These are phyloP conservation scores for Claviceps maximensis DNA, from an alignment of 2,329 filamentous ascomycete species.

Conservation along the genomic window DNA sequence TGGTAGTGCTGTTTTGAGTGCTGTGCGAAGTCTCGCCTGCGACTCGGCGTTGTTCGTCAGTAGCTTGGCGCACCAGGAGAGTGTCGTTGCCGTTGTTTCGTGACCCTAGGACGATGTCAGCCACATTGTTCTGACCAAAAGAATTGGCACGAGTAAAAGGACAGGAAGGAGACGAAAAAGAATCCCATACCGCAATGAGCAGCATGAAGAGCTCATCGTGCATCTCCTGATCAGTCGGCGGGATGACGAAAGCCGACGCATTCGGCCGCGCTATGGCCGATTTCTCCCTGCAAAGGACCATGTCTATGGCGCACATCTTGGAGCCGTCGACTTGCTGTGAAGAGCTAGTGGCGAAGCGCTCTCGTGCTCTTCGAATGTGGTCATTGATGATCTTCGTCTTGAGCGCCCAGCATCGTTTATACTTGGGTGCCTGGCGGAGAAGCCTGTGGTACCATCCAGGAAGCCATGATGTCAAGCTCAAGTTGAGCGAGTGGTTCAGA, in stretches of 20 bases:
- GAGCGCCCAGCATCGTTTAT: neutral
- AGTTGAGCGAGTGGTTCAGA: neutral
- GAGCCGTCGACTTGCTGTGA: neutral
- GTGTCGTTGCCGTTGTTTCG: conserved; percentile 11
- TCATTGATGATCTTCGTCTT: neutral
- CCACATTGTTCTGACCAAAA: neutral
- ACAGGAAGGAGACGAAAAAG: neutral
- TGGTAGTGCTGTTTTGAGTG: conserved; percentile 8
- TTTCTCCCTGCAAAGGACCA: conserved; percentile 3
- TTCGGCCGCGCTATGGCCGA: neutral
- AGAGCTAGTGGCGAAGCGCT: neutral
- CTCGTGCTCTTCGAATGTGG: neutral
- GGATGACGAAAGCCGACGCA: neutral
- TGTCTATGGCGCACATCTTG: conserved; percentile 5
- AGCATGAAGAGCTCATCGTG: conserved; percentile 13
- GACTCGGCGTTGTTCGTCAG: conserved; percentile 7
- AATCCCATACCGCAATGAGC: conserved; percentile 4
- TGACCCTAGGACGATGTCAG: conserved; percentile 8
- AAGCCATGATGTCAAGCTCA: neutral
- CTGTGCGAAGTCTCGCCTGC: conserved; percentile 11
- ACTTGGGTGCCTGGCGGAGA: neutral
- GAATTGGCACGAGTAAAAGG: no score
- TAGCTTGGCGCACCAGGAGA: conserved; percentile 12
- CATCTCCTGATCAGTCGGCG: conserved; percentile 8
- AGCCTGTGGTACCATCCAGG: neutral